Evolutionary conservation across 495 filamentous ascomycete species (phyloP), one percentile per base, ranked within the genome.

Genomic region (Aspergillus mulundensis): DNA sequence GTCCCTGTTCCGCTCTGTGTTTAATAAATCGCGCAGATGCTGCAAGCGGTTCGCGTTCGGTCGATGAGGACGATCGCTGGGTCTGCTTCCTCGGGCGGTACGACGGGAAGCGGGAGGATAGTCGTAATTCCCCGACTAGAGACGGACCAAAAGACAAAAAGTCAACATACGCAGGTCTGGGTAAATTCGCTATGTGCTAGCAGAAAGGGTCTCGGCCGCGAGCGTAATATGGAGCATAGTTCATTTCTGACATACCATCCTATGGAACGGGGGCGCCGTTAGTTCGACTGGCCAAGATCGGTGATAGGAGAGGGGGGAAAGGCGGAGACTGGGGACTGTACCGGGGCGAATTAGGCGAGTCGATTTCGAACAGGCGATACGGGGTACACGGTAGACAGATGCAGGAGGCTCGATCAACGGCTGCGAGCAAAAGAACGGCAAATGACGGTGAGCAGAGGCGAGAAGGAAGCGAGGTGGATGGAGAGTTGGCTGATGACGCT

Each of bases 121-220:
- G 65, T 83, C 78, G 64, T 78, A 78, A 68, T 84, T 82, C 55
- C 78, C 79, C 66, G 83, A 86, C 84, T 87, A 55, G 39, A 58
- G 15, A 25, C 23, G 23, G 38, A 30, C 39, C 25, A 28, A 28
- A 28, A 44, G 50, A 39, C 18, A 60, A 47, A 41, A 51, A 51
- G 65, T 64, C 52, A 67, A 63, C 56, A 59, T 18, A 40, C 36
- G 43, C 19, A 54, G 38, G 39, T 16, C 3, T 12, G 36, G 51
- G n/a, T 23, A 20, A 19, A 36, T 49, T 10, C 50, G 50, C 15
- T 19, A 18, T 25, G 41, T 21, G 4, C 20, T 36, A 41, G 20
- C 15, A 19, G 6, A 30, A 43, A 45, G 15, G 24, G 25, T 30
- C 15, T 39, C 20, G 54, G 46, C 34, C n/a, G 12, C 38, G 25